Percentiles rank a stretch among this genome's conserved stretches.
phyloP scores from a whole-genome alignment of 1,139 yeast species.

The Barnettozyma hawaiiensis region DNA sequence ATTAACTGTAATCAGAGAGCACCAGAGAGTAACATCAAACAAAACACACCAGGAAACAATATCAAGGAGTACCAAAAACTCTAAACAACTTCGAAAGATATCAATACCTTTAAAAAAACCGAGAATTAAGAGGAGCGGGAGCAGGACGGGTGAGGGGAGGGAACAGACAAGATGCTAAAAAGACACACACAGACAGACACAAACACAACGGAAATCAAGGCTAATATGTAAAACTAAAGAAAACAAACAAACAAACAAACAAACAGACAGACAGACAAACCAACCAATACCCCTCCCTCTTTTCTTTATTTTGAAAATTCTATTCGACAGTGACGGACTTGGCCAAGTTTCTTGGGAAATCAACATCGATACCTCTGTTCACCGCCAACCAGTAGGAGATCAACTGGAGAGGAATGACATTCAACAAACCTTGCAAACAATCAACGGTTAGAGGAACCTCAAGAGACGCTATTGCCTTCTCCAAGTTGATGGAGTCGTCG shows the following conservation, averaged over 20 bases:
- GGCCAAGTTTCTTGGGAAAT: slow-evolving; percentile 98
- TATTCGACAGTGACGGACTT: slow-evolving; percentile 90
- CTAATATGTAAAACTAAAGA: no score
- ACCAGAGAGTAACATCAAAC: neutral
- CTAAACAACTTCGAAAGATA: neutral
- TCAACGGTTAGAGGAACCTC: slow-evolving; percentile 96
- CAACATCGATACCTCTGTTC: slow-evolving; percentile 93
- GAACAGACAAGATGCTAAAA: no score
- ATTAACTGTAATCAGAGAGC: neutral
- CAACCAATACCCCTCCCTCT: neutral
- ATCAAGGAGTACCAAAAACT: neutral
- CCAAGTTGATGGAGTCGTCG: slow-evolving; percentile 53
- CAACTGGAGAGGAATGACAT: slow-evolving; percentile 91
- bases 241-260: neutral
- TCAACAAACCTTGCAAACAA: slow-evolving; percentile 93
- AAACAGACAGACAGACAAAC: neutral
- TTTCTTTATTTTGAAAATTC: neutral
- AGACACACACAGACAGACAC: no score
- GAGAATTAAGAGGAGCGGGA: no score
- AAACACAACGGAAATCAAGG: no score
- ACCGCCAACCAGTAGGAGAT: slow-evolving; percentile 98
- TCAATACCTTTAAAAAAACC: neutral
- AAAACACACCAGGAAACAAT: neutral
- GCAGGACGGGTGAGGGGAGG: no score
- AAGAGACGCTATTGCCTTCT: slow-evolving; percentile 59